These are phyloP conservation scores for Rhodamnia rubescens DNA, from an alignment of 345 rosid species.

Conservation along the genomic window DNA sequence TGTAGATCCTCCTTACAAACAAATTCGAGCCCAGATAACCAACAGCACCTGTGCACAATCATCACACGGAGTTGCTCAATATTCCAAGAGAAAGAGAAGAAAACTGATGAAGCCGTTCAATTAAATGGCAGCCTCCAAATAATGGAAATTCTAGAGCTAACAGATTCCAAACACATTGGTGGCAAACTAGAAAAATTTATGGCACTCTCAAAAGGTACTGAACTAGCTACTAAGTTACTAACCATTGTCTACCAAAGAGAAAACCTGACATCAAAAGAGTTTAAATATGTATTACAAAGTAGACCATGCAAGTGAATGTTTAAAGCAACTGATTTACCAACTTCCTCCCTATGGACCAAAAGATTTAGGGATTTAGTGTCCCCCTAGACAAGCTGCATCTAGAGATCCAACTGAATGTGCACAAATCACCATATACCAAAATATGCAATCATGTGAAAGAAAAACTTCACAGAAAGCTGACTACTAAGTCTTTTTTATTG, in stretches of 20 bases:
- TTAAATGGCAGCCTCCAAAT: background rate
- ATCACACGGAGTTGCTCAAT: background rate
- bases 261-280: background rate
- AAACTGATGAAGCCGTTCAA: background rate
- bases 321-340: background rate
- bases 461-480: background rate
- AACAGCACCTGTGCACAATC: slow-evolving; percentile 62
- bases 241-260: background rate
- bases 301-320: background rate
- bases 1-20: slow-evolving; percentile 94
- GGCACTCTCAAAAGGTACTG: background rate
- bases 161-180: background rate
- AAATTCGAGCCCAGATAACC: slow-evolving; percentile 86
- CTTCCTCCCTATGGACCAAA: background rate
- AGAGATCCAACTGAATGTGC: background rate
- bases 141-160: background rate
- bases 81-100: background rate
- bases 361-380: background rate
- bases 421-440: background rate
- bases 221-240: background rate
- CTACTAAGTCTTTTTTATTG: background rate
- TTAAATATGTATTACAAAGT: background rate
- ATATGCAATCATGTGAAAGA: background rate
- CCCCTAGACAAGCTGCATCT: background rate
- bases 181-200: background rate